A percentile compares a stretch with the other conserved stretches of the same genome.
These are phyloP conservation scores for Citrus cavaleriei DNA, from an alignment of 345 rosid genomes.

Conservation along the genomic window DNA sequence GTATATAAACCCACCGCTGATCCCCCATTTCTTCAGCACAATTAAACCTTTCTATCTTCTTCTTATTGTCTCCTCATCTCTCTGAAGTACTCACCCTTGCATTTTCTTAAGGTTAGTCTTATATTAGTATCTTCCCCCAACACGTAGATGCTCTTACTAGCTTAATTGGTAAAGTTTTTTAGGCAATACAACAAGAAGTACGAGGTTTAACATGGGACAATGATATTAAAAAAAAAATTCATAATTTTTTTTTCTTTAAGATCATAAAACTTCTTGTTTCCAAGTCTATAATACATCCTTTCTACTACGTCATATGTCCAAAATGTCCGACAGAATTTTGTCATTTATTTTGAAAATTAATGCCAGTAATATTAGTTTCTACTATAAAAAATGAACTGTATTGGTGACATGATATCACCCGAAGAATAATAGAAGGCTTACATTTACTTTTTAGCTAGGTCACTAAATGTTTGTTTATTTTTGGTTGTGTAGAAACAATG, in stretches of 20 bases:
- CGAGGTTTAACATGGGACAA: too few species aligned
- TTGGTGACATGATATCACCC: neutral
- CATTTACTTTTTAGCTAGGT: neutral
- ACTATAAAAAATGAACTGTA: neutral
- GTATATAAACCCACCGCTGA: slow-evolving; percentile 35
- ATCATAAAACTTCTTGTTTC: too few species aligned
- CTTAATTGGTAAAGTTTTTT: neutral
- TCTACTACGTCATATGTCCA: too few species aligned
- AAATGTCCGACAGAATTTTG: neutral
- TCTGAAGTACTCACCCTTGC: neutral
- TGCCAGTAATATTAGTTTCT: neutral
- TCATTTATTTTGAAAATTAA: neutral
- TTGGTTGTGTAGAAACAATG: slow-evolving; percentile 30
- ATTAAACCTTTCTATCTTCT: neutral
- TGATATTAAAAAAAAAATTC: too few species aligned
- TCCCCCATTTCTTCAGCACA: slow-evolving; percentile 22
- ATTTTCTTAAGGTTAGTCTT: neutral
- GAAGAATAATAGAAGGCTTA: too few species aligned
- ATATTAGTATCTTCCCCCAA: too few species aligned
- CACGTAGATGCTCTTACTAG: neutral
- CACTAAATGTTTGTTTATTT: neutral
- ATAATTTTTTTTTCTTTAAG: too few species aligned
- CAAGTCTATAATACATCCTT: too few species aligned
- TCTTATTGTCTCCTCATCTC: neutral
- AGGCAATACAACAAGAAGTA: neutral